Conservation (phyloP, 1,284 basidiomycete species). For the Ustilago vetiveriae region DNA sequence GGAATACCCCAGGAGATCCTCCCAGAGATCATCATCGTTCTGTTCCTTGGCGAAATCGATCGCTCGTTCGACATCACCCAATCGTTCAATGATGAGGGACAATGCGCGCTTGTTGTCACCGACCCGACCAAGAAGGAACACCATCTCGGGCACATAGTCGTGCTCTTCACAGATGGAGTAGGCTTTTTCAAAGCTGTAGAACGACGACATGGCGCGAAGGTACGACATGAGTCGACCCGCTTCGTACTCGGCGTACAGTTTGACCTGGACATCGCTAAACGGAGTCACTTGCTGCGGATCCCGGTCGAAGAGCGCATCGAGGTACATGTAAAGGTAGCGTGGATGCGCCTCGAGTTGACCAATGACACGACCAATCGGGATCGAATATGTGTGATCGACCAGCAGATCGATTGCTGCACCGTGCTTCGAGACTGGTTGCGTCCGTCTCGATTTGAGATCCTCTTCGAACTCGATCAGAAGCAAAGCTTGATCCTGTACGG, state of each 20-base stretch:
- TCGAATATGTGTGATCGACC: constrained; percentile 93
- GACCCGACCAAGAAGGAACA: constrained; percentile 95
- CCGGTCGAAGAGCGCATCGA: constrained; percentile 87
- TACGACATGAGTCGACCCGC: constrained; percentile 84
- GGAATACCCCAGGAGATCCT: constrained; percentile 91
- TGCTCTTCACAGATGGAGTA: constrained; percentile 83
- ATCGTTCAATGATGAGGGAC: constrained; percentile 90
- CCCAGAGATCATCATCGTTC: constrained; percentile 96
- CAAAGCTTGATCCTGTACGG: constrained; percentile 90
- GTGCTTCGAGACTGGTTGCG: constrained; percentile 59
- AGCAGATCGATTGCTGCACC: constrained; percentile 82
- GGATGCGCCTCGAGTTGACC: constrained; percentile 82
- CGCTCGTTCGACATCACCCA: constrained; percentile 90
- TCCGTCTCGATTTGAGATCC: constrained; percentile 74
- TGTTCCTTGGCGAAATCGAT: constrained; percentile 99
- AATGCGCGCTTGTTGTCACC: constrained; percentile 95
- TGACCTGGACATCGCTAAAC: constrained; percentile 86
- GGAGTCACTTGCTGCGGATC: constrained; percentile 82
- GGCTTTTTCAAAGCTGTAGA: constrained; percentile 93
- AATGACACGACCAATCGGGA: constrained; percentile 90
- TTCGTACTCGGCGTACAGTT: constrained; percentile 90
- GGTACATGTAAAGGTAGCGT: constrained; percentile 88
- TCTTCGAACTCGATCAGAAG: constrained; percentile 93
- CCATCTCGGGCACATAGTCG: constrained; percentile 94
- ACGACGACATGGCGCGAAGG: constrained; percentile 82